Conservation (phyloP, 345 rosid genomes). For the Punica granatum region DNA sequence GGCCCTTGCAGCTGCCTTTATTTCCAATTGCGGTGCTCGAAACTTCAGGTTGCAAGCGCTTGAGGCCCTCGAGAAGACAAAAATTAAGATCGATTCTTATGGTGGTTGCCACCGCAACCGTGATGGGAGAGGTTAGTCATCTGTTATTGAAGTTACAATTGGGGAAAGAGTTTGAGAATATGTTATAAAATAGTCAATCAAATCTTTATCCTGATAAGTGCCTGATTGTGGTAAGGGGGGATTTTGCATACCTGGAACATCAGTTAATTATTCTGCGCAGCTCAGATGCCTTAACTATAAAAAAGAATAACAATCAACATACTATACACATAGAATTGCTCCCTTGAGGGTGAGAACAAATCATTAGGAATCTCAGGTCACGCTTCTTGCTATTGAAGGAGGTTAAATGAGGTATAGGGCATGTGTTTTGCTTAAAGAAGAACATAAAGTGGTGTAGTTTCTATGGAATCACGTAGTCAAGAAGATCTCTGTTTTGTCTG, state of each 20-base stretch:
- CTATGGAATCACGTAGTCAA: background rate
- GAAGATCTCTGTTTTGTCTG: background rate
- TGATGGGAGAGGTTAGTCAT: slow-evolving; percentile 56
- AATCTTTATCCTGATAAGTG: background rate
- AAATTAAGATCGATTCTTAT: slow-evolving; percentile 71
- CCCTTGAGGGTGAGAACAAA: background rate
- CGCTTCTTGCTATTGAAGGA: background rate
- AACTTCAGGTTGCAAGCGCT: slow-evolving; percentile 91
- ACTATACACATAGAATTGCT: background rate
- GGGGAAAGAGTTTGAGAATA: background rate
- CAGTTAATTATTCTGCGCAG: background rate
- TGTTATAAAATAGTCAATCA: background rate
- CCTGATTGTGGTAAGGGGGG: background rate
- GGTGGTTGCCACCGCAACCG: slow-evolving; percentile 82
- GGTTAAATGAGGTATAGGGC: background rate
- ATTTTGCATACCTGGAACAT: background rate
- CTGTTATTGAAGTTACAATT: background rate
- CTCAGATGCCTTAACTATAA: background rate
- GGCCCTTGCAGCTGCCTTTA: slow-evolving; percentile 92
- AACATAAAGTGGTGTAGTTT: background rate
- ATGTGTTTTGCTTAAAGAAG: background rate
- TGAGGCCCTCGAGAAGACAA: slow-evolving; percentile 51
- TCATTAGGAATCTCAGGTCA: background rate
- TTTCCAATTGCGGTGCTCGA: slow-evolving; percentile 86
- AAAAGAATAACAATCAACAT: background rate